Conservation (phyloP, 1,284 basidiomycete genomes). For the Pterulicium gracile region DNA sequence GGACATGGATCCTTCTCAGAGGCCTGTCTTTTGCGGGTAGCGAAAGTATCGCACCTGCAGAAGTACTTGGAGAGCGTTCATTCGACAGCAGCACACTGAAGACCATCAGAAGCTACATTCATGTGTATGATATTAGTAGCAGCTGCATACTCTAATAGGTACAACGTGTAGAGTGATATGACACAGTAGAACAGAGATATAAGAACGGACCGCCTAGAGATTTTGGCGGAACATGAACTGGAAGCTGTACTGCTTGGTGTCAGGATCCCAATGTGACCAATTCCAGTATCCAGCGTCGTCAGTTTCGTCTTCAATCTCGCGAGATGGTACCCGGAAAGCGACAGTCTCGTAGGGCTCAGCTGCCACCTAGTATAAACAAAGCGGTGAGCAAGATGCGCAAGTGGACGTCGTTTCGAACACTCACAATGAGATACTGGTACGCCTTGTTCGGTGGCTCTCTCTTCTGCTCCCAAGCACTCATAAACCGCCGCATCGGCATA, state of each 20-base stretch:
- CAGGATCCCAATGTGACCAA: conserved; percentile 96
- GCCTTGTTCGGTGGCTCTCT: conserved; percentile 91
- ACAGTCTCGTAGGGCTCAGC: conserved; percentile 99
- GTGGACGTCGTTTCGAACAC: conserved; percentile 21
- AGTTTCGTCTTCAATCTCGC: conserved; percentile 91
- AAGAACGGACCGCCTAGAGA: no score
- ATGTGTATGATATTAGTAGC: no score
- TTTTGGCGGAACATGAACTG: conserved; percentile 79
- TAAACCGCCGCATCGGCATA: conserved; percentile 83
- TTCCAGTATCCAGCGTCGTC: conserved; percentile 86
- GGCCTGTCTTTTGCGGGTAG: no score
- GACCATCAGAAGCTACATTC: no score
- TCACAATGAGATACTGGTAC: conserved; percentile 92
- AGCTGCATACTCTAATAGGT: no score
- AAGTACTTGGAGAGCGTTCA: no score
- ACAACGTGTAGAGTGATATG: no score
- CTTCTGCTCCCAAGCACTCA: conserved; percentile 98
- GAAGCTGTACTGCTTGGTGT: conserved; percentile 93
- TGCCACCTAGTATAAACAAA: conserved; percentile 57
- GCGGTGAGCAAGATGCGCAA: background rate
- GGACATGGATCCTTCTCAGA: no score
- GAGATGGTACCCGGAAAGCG: conserved; percentile 95
- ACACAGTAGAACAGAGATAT: no score
- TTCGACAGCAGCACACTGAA: no score
- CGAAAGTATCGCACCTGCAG: no score